Evolutionary conservation across 129 eudicot species (phyloP).

Genomic region (Lactuca sativa): DNA sequence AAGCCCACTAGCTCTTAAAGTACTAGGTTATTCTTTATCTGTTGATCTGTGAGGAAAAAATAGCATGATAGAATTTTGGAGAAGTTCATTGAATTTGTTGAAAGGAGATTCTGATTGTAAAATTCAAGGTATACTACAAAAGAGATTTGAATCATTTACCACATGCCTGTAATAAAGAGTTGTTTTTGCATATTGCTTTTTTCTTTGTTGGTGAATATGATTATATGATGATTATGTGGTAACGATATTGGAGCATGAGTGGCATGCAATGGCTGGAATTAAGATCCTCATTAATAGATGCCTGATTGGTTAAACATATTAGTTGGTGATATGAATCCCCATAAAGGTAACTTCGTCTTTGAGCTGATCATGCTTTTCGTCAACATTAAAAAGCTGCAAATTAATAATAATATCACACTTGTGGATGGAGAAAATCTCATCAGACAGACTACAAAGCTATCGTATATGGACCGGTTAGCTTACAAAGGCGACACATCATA

Average conservation of each 20-base stretch:
- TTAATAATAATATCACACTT: no score
- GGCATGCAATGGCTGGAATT: constrained; percentile 15
- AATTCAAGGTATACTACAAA: neutral
- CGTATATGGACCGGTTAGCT: no score
- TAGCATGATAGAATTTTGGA: constrained; percentile 22
- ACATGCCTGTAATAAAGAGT: constrained; percentile 14
- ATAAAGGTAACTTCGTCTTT: no score
- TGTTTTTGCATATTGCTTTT: constrained; percentile 26
- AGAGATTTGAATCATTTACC: constrained; percentile 16
- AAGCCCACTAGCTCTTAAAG: neutral
- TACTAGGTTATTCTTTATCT: constrained; percentile 25
- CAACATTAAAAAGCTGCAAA: no score
- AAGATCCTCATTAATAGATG: constrained; percentile 18
- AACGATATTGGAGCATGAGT: constrained; percentile 12
- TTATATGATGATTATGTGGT: neutral
- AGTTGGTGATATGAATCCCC: no score
- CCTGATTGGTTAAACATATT: no score
- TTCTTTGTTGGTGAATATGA: constrained; percentile 16
- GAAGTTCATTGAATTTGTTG: neutral
- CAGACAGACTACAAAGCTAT: no score
- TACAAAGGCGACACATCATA: no score
- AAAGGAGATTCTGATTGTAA: neutral
- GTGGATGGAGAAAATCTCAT: no score
- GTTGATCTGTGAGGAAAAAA: neutral
- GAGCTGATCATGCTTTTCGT: no score